Evolutionary conservation across 106 monocot species (phyloP), one percentile per base, ranked within the genome.

Genomic region (Platanthera guangdongensis): DNA sequence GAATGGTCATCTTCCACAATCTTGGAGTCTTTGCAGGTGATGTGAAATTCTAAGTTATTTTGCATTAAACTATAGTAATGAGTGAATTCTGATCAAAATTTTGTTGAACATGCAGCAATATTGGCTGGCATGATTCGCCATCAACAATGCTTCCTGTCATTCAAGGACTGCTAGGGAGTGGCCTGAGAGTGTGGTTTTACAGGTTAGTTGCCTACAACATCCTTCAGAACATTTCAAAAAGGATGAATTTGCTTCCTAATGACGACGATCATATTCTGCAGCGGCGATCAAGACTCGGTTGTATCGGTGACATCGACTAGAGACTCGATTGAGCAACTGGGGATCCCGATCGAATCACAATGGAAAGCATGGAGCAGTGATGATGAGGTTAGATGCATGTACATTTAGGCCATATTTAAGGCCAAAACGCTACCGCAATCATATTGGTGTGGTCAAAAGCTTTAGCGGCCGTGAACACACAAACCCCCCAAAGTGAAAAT

Each of bases 201-300:
- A 80, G 74, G 80, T 80, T 28, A 32, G 32, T 68, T 54, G 7
- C 19, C 19, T 59, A 25, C 25, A 18, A 18, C 1, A n/a, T 60
- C 59, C 0, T 60, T 60, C 8, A 60, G 21, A 60, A 0, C n/a
- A 4, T 15, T 55, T 0, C n/a, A 1, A 3, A 14, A 6, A 59
- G 52, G 39, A 39, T 39, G 3, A 39, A 39, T 60, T 60, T 21
- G 6, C 19, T 60, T 2, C 19, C 18, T 9, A 19, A 1, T 8
- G n/a, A 4, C 6, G 6, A 7, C 18, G 19, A 3, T 1, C 1
- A 7, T 18, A 7, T 19, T 45, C 13, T 39, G 12, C 70, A 78
- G 78, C 55, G 78, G 78, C 11, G 78, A 78, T 47, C 78, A 78
- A 54, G 78, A 78, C 55, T 71, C 78, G 47, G 78, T 78, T 9